A percentile compares a stretch with the other conserved stretches of the same genome.
Conservation (phyloP, 371 early-diverging fungal species). For the Mortierella sp. region DNA sequence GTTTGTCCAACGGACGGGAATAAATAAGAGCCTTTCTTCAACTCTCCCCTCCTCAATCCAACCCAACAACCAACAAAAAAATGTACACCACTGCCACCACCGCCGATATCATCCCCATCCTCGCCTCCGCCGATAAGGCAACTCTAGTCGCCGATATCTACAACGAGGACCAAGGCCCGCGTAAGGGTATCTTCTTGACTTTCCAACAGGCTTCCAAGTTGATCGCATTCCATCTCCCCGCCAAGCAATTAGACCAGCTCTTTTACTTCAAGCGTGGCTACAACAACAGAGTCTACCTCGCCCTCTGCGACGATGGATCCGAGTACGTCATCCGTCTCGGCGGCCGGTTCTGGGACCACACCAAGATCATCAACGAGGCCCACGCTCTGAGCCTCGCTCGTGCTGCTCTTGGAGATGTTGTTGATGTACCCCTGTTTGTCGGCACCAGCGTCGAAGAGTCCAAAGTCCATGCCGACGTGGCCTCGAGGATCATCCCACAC, state of each 20-base stretch:
- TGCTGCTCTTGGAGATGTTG: slow-evolving; percentile 16
- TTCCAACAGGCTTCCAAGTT: slow-evolving; percentile 27
- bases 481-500: slow-evolving; percentile 26
- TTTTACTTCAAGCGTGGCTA: slow-evolving; percentile 45
- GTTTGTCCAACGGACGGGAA: too few relatives aligned
- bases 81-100: slow-evolving; percentile 13
- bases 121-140: slow-evolving; percentile 12
- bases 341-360: slow-evolving; percentile 55
- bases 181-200: slow-evolving; percentile 34
- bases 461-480: slow-evolving; percentile 20
- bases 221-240: slow-evolving; percentile 35
- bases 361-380: slow-evolving; percentile 48
- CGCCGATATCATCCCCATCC: slow-evolving; percentile 20
- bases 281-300: slow-evolving; percentile 54
- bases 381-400: slow-evolving; percentile 34
- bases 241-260: slow-evolving; percentile 27
- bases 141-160: slow-evolving; percentile 21
- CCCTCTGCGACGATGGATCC: slow-evolving; percentile 33
- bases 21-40: too few relatives aligned
- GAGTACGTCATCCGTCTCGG: slow-evolving; percentile 51
- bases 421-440: slow-evolving; percentile 31
- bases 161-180: slow-evolving; percentile 36
- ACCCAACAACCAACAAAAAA: neutral
- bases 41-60: neutral
- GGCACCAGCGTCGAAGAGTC: slow-evolving; percentile 45